Conservation (phyloP, 352 stramenopile genomes). For the Pythium brachiatum region DNA sequence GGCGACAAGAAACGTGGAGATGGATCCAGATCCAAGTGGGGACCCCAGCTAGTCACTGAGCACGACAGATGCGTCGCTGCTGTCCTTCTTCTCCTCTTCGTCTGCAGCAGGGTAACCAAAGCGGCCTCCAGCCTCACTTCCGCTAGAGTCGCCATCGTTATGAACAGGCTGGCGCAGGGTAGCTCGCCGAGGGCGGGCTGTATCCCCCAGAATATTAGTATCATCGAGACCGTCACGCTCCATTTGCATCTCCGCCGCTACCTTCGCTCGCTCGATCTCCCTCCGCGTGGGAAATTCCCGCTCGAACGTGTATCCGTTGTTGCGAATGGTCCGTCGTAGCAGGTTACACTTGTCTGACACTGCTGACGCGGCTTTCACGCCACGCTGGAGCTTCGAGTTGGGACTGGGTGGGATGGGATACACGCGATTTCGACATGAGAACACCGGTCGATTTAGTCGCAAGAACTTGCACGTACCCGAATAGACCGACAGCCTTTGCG, state of each 20-base stretch:
- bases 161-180: background rate
- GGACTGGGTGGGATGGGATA: background rate
- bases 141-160: background rate
- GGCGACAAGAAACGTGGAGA: no score
- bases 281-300: background rate
- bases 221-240: constrained; percentile 12
- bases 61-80: constrained; percentile 16
- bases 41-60: constrained; percentile 3
- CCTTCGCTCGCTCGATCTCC: constrained; percentile 4
- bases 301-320: background rate
- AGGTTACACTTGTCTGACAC: background rate
- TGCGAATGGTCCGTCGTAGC: background rate
- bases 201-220: constrained; percentile 6
- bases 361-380: background rate
- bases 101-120: background rate
- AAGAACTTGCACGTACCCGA: constrained; percentile 4
- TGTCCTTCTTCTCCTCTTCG: constrained; percentile 19
- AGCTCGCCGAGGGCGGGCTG: background rate
- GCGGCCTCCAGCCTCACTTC: no score
- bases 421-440: background rate
- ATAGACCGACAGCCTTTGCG: background rate
- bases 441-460: background rate
- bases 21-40: no score
- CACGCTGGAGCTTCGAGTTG: constrained; percentile 1
- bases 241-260: background rate